Conservation (phyloP, 2,329 filamentous ascomycete species). For the Pseudonectria buxi region DNA sequence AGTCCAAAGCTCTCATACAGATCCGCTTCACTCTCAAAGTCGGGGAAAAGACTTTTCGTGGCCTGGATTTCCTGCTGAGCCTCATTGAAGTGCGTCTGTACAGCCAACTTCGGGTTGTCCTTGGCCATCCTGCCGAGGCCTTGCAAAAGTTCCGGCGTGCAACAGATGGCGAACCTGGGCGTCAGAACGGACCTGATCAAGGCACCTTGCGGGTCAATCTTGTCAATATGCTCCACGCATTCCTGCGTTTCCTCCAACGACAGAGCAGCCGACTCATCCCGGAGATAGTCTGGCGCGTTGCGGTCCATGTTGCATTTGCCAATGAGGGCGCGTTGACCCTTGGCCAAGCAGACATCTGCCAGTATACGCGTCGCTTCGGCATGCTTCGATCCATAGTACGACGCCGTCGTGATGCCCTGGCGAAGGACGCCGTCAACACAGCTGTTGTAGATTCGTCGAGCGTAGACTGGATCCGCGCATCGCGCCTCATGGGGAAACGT, state of each 20-base stretch:
- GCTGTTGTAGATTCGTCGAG: conserved; percentile 41
- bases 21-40: conserved; percentile 50
- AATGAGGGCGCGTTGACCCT: conserved; percentile 53
- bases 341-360: conserved; percentile 44
- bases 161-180: conserved; percentile 56
- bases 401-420: conserved; percentile 56
- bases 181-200: conserved; percentile 48
- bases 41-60: conserved; percentile 49
- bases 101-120: conserved; percentile 41
- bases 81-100: conserved; percentile 65
- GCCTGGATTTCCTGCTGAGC: conserved; percentile 52
- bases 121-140: conserved; percentile 49
- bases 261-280: conserved; percentile 38
- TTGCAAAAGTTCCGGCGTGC: conserved; percentile 44
- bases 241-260: conserved; percentile 43
- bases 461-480: conserved; percentile 49
- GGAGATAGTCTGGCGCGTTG: conserved; percentile 48
- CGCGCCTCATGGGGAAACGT: conserved; percentile 60
- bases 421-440: conserved; percentile 52
- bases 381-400: conserved; percentile 54
- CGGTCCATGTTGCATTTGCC: conserved; percentile 58
- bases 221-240: conserved; percentile 41
- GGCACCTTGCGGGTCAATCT: conserved; percentile 35
- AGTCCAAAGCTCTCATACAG: conserved; percentile 51
- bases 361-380: conserved; percentile 50